Conservation (phyloP, 108 stramenopile genomes). For the Cyclostephanos tholiformis region DNA sequence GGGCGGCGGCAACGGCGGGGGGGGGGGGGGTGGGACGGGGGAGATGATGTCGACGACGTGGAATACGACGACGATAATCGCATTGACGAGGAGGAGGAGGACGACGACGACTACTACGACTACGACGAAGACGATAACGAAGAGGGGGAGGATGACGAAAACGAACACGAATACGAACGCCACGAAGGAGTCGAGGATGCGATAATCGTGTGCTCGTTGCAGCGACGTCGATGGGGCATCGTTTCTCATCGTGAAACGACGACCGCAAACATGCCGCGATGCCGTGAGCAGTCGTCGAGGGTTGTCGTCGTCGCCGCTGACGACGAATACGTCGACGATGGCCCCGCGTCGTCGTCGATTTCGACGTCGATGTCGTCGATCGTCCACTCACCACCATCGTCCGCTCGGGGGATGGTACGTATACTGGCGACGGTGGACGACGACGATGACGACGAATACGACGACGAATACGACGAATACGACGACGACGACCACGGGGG, state of each 20-base stretch:
- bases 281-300: too few relatives aligned
- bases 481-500: neutral
- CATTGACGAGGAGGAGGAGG: too few relatives aligned
- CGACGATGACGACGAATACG: neutral
- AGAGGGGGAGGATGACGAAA: too few relatives aligned
- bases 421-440: slow-evolving; percentile 22
- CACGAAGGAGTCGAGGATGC: slow-evolving; percentile 35
- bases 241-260: too few relatives aligned
- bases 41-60: neutral
- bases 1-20: neutral
- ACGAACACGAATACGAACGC: too few relatives aligned
- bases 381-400: slow-evolving; percentile 14
- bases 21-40: neutral
- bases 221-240: too few relatives aligned
- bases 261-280: too few relatives aligned
- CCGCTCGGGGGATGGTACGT: slow-evolving; percentile 23
- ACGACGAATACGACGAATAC: neutral
- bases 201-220: slow-evolving; percentile 37
- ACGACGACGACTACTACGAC: too few relatives aligned
- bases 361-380: too few relatives aligned
- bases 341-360: too few relatives aligned
- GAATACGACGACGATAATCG: neutral
- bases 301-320: too few relatives aligned
- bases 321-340: too few relatives aligned
- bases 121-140: neutral